phyloP scores from a whole-genome alignment of 306 rosid species.

The Phaseolus lunatus region DNA sequence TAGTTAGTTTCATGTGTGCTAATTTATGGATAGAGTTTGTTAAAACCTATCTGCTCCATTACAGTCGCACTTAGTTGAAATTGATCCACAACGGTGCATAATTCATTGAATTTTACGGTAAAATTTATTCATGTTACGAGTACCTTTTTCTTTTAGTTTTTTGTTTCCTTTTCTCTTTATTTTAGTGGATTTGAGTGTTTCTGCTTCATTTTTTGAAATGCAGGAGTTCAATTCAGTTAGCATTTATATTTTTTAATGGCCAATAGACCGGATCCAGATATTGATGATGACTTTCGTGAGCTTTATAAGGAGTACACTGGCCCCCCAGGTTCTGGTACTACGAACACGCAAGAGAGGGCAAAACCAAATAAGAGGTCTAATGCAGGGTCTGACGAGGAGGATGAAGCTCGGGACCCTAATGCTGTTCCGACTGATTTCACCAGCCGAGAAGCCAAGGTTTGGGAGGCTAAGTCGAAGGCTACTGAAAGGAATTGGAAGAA shows the following conservation, averaged over 20 bases:
- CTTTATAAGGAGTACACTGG: slow-evolving; percentile 99
- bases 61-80: neutral
- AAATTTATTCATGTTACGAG: neutral
- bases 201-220: slow-evolving; percentile 36
- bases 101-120: neutral
- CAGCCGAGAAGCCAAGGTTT: slow-evolving; percentile 98
- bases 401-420: slow-evolving; percentile 84
- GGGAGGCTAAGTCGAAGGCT: slow-evolving; percentile 99
- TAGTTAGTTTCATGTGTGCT: neutral
- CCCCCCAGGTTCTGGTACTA: slow-evolving; percentile 63
- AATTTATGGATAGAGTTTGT: neutral
- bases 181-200: slow-evolving; percentile 12
- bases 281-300: slow-evolving; percentile 87
- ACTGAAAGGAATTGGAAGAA: slow-evolving; percentile 99
- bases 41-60: neutral
- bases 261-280: slow-evolving; percentile 72
- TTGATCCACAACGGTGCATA: neutral
- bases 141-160: neutral
- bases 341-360: slow-evolving; percentile 59
- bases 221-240: slow-evolving; percentile 44
- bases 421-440: slow-evolving; percentile 98
- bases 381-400: slow-evolving; percentile 86
- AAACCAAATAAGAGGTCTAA: slow-evolving; percentile 77
- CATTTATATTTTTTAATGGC: slow-evolving; percentile 58
- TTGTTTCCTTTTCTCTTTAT: neutral